Evolutionary conservation across 176 grass and related monocot genomes (phyloP).

Genomic region (Carex pumila): DNA sequence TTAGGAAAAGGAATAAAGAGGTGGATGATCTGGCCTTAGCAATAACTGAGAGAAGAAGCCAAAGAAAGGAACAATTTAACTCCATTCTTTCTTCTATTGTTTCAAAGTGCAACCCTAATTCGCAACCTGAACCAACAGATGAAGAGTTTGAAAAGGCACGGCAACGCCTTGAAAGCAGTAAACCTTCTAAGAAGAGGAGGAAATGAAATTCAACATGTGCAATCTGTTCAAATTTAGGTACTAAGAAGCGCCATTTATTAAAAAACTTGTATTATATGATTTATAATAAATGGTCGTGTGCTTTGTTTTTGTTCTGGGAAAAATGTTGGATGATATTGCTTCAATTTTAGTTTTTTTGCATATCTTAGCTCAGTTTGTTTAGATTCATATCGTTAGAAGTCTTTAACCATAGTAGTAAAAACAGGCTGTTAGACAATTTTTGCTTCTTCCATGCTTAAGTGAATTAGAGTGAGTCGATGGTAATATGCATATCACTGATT

Average conservation of each 20-base stretch:
- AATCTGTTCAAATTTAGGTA: not conserved
- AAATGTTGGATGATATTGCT: not conserved
- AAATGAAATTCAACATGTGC: not conserved
- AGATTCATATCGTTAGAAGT: not conserved
- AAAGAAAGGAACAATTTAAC: conserved; percentile 58
- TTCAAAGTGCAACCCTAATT: conserved; percentile 50
- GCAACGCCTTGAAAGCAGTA: conserved; percentile 49
- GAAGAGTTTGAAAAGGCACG: conserved; percentile 70
- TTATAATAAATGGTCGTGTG: not conserved
- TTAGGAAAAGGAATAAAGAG: conserved; percentile 52
- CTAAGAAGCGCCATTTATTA: not conserved
- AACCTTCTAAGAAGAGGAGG: conserved; percentile 15
- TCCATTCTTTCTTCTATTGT: conserved; percentile 79
- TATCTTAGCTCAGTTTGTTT: not conserved
- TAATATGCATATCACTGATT: no score
- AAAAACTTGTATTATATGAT: not conserved
- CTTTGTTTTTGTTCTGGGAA: not conserved
- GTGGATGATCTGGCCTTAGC: conserved; percentile 48
- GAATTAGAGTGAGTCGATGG: no score
- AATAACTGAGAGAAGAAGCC: conserved; percentile 49
- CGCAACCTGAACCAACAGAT: conserved; percentile 58
- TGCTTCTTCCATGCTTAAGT: not conserved
- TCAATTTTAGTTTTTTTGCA: not conserved
- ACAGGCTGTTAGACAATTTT: not conserved
- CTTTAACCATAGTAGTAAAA: not conserved